Conservation (phyloP, 192 early-diverging fungal species). For the Chytriomyces hyalinus region DNA sequence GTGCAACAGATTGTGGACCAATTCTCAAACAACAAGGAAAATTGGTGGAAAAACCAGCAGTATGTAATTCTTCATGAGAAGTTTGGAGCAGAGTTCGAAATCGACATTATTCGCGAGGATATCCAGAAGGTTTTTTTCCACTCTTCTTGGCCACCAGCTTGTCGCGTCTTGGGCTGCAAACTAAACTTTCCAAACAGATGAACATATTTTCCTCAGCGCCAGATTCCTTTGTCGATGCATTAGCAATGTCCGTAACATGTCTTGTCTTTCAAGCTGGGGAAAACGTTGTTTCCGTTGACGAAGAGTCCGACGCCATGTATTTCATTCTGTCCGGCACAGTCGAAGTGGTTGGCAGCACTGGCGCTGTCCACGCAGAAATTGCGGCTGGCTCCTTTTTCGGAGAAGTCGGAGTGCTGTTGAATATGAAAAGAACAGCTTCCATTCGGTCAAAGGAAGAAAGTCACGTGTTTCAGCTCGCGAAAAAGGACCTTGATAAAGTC, state of each 20-base stretch:
- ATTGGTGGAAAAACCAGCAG: slow-evolving; percentile 36
- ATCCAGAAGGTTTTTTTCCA: slow-evolving; percentile 42
- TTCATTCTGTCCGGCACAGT: slow-evolving; percentile 52
- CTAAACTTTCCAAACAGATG: slow-evolving; percentile 37
- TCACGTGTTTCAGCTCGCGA: slow-evolving; percentile 47
- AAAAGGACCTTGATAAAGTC: slow-evolving; percentile 40
- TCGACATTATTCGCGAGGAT: slow-evolving; percentile 45
- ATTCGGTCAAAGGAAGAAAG: slow-evolving; percentile 54
- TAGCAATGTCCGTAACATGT: slow-evolving; percentile 29
- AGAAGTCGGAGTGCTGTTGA: slow-evolving; percentile 55
- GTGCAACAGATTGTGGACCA: slow-evolving; percentile 19
- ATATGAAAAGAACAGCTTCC: slow-evolving; percentile 51
- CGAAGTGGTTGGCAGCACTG: slow-evolving; percentile 40
- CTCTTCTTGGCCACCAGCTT: background rate
- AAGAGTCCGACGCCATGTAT: slow-evolving; percentile 52
- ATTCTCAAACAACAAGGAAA: slow-evolving; percentile 19
- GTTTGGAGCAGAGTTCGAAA: slow-evolving; percentile 54
- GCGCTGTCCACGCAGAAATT: slow-evolving; percentile 53
- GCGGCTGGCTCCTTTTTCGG: slow-evolving; percentile 53
- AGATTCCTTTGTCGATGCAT: slow-evolving; percentile 44
- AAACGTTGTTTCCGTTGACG: slow-evolving; percentile 42
- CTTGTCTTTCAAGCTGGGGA: slow-evolving; percentile 30
- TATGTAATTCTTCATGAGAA: slow-evolving; percentile 8
- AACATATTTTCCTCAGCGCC: slow-evolving; percentile 42
- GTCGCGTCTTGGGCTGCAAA: slow-evolving; percentile 15